phyloP scores from a whole-genome alignment of 2,329 filamentous ascomycete genomes.

The Claviceps fusiformis region DNA sequence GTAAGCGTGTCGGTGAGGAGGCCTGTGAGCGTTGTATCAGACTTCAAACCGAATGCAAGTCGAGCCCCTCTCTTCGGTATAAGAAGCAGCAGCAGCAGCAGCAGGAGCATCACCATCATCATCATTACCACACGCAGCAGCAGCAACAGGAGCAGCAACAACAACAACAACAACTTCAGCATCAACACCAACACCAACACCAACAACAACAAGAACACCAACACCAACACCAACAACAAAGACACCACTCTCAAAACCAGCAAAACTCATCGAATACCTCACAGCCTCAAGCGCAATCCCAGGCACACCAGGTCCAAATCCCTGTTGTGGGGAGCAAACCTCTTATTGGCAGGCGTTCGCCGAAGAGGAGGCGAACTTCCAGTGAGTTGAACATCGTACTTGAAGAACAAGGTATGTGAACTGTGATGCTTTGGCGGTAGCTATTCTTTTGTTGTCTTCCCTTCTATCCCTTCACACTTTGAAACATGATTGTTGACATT shows the following conservation, averaged over 20 bases:
- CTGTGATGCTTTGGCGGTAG: too few relatives aligned
- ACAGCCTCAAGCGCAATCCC: neutral
- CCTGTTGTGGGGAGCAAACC: conserved; percentile 3
- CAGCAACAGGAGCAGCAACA: conserved; percentile 18
- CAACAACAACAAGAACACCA: neutral
- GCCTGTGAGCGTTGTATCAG: conserved; percentile 29
- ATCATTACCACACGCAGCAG: conserved; percentile 10
- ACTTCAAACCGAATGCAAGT: conserved; percentile 28
- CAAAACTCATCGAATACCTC: conserved; percentile 2
- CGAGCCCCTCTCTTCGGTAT: conserved; percentile 27
- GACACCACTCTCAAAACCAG: conserved; percentile 7
- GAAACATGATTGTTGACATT: neutral
- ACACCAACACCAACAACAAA: conserved; percentile 5
- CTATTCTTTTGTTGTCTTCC: too few relatives aligned
- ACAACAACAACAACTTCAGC: neutral
- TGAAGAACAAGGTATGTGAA: conserved; percentile 23
- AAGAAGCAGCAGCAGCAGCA: conserved; percentile 22
- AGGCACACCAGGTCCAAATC: conserved; percentile 1
- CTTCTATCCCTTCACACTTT: too few relatives aligned
- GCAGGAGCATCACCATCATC: conserved; percentile 10
- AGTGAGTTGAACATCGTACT: conserved; percentile 19
- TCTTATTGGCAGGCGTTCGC: conserved; percentile 17
- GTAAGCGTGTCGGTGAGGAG: conserved; percentile 26
- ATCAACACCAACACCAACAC: too few relatives aligned
- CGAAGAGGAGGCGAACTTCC: conserved; percentile 23